Conservation (phyloP, 768 basidiomycete species). For the Suillus alpinus region DNA sequence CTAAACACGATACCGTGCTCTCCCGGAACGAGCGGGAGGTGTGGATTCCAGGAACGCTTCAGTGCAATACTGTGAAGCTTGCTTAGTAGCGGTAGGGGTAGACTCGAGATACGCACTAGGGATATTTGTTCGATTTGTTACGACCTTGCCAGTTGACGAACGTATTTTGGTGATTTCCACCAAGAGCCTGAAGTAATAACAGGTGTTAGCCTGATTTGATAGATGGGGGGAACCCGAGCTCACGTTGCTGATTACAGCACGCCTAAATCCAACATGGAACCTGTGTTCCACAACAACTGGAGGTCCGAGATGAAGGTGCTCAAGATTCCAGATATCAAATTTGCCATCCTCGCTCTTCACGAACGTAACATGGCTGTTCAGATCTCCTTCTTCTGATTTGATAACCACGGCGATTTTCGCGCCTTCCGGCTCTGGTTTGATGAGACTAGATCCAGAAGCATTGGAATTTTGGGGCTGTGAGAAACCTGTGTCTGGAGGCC, state of each 20-base stretch:
- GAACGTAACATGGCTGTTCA: constrained; percentile 4
- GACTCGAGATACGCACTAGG: background rate
- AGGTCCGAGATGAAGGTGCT: constrained; percentile 11
- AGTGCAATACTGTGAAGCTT: constrained; percentile 7
- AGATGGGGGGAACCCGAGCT: background rate
- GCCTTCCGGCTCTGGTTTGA: constrained; percentile 6
- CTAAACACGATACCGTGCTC: constrained; percentile 17
- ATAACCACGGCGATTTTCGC: constrained; percentile 1
- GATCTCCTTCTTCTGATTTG: constrained; percentile 7
- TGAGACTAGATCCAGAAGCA: background rate
- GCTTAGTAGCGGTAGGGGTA: background rate
- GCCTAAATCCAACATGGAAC: constrained; percentile 11
- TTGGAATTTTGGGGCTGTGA: background rate
- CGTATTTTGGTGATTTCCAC: background rate
- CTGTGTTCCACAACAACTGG: constrained; percentile 6
- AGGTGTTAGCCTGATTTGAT: background rate
- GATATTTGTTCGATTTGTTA: background rate
- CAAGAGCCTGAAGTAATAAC: background rate
- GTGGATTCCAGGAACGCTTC: constrained; percentile 17
- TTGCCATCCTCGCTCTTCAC: constrained; percentile 11
- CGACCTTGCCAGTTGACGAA: constrained; percentile 6
- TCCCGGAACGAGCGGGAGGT: constrained; percentile 14
- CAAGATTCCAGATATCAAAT: constrained; percentile 12
- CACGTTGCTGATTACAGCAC: constrained; percentile 19
- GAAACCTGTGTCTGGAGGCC: background rate